Conservation (phyloP, 225 moss, liverwort and hornwort genomes). For the Straminergon stramineum region DNA sequence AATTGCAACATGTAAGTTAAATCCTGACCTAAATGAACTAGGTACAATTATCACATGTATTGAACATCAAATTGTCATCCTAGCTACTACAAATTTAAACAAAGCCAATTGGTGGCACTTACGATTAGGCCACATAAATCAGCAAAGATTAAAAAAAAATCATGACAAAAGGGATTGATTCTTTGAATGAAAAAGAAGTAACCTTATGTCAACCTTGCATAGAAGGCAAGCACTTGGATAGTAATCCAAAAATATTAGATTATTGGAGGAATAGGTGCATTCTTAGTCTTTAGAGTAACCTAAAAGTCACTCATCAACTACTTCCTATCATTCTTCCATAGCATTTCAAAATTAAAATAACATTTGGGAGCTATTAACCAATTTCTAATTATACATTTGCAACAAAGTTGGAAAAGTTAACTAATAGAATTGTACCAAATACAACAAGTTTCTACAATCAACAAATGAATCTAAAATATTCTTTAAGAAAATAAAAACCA, state of each 20-base stretch:
- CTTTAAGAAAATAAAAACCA: not conserved
- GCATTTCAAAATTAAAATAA: not conserved
- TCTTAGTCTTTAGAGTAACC: fast-evolving
- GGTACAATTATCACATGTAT: too few species aligned
- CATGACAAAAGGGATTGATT: too few species aligned
- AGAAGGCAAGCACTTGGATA: fast-evolving
- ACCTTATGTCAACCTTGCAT: too few species aligned
- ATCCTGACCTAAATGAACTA: too few species aligned
- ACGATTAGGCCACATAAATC: too few species aligned
- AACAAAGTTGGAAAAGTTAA: fast-evolving
- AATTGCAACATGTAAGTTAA: too few species aligned
- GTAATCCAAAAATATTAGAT: not conserved
- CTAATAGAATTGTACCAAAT: not conserved
- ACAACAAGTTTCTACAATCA: not conserved
- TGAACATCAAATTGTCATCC: too few species aligned
- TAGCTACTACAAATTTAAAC: too few species aligned
- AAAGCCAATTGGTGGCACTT: too few species aligned
- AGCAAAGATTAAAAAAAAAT: too few species aligned
- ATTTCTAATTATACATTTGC: not conserved
- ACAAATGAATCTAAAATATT: not conserved
- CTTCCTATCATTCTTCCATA: not conserved
- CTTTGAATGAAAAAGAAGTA: too few species aligned
- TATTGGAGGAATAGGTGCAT: not conserved
- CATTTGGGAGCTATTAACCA: not conserved
- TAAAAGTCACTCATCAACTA: not conserved